Percentiles rank a stretch among this genome's conserved stretches.
These are phyloP conservation scores for Exophiala sp. DNA, from an alignment of 2,329 filamentous ascomycete species.

Conservation along the genomic window DNA sequence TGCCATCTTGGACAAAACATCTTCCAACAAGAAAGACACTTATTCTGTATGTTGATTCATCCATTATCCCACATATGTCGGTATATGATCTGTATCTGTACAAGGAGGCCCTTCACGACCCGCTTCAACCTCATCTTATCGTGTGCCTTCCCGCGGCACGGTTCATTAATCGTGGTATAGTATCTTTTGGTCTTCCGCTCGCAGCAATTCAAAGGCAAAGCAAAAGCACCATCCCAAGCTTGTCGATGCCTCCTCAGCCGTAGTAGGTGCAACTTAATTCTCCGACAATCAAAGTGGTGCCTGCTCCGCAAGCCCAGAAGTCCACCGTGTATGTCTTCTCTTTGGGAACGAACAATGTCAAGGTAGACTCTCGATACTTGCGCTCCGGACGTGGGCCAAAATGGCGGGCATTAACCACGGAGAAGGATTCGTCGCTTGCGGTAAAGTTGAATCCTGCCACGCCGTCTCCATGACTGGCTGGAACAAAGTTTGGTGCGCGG, in stretches of 20 bases:
- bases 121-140: too few relatives aligned
- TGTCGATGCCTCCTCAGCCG: not conserved
- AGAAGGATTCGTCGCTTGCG: not conserved
- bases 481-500: slow-evolving; percentile 3
- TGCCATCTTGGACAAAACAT: too few relatives aligned
- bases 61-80: not conserved
- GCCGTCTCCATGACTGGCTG: not conserved
- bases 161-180: not conserved
- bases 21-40: too few relatives aligned
- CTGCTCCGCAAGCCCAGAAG: slow-evolving; percentile 14
- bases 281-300: slow-evolving; percentile 4
- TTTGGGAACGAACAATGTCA: slow-evolving; percentile 6
- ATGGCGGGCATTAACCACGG: slow-evolving; percentile 1
- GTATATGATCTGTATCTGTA: too few relatives aligned
- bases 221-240: too few relatives aligned
- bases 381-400: slow-evolving; percentile 6
- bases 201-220: too few relatives aligned
- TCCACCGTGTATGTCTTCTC: slow-evolving; percentile 7
- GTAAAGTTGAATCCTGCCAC: slow-evolving; percentile 9
- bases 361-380: slow-evolving; percentile 3
- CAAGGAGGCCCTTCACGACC: too few relatives aligned
- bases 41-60: not conserved
- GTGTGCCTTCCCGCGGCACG: not conserved
- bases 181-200: not conserved
- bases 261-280: slow-evolving; percentile 12